Evolutionary conservation across 2,329 filamentous ascomycete genomes (phyloP).

Genomic region (Alternaria sp.): DNA sequence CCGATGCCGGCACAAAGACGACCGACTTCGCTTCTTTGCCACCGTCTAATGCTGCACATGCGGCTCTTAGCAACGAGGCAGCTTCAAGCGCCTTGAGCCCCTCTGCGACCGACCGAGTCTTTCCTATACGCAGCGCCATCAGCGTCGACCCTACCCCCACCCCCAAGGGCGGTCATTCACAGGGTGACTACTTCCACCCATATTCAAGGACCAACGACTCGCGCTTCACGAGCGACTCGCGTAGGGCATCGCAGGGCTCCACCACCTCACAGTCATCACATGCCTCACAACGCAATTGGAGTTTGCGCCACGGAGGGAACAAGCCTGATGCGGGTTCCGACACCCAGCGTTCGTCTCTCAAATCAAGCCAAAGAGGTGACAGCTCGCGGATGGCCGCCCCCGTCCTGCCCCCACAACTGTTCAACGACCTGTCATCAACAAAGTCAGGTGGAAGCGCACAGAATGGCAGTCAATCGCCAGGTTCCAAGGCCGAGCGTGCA

Average conservation of each 20-base stretch:
- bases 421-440: constrained; percentile 47
- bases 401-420: constrained; percentile 43
- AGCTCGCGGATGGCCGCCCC: constrained; percentile 20
- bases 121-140: constrained; percentile 82
- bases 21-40: constrained; percentile 11
- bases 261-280: constrained; percentile 42
- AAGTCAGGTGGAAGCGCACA: constrained; percentile 35
- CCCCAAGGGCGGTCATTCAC: constrained; percentile 23
- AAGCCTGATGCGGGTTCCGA: constrained; percentile 17
- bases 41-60: constrained; percentile 19
- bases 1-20: constrained; percentile 15
- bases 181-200: constrained; percentile 51
- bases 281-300: constrained; percentile 28
- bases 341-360: constrained; percentile 3
- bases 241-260: constrained; percentile 41
- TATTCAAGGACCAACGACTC: constrained; percentile 37
- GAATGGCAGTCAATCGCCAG: constrained; percentile 32
- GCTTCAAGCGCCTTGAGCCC: constrained; percentile 49
- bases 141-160: constrained; percentile 68
- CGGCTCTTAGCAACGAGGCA: constrained; percentile 29
- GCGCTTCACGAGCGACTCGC: constrained; percentile 29
- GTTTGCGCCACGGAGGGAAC: constrained; percentile 10
- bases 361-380: constrained; percentile 16
- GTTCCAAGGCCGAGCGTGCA: constrained; percentile 31
- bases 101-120: constrained; percentile 69